phyloP scores from a whole-genome alignment of 2,329 filamentous ascomycete genomes.

The Dactylellina drechsleri region DNA sequence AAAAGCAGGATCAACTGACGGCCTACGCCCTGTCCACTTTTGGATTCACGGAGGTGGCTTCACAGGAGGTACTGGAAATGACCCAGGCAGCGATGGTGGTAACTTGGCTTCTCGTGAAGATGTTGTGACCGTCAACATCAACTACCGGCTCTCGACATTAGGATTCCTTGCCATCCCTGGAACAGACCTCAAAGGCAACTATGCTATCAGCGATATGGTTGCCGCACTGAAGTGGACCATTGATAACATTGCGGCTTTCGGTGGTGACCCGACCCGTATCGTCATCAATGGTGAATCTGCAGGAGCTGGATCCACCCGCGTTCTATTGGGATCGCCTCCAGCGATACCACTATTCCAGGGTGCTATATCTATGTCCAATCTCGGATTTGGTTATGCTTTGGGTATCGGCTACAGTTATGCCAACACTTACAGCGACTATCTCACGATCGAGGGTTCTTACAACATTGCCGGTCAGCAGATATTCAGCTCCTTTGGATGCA shows the following conservation, averaged over 20 bases:
- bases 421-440: slow-evolving; percentile 70
- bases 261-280: slow-evolving; percentile 57
- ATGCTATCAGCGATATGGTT: slow-evolving; percentile 57
- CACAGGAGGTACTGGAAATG: slow-evolving; percentile 64
- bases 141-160: slow-evolving; percentile 70
- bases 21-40: slow-evolving; percentile 65
- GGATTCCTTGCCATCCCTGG: slow-evolving; percentile 70
- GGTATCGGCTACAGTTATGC: slow-evolving; percentile 69
- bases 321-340: slow-evolving; percentile 67
- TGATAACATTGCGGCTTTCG: slow-evolving; percentile 56
- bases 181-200: slow-evolving; percentile 66
- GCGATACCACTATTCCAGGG: slow-evolving; percentile 65
- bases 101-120: slow-evolving; percentile 70
- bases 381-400: slow-evolving; percentile 69
- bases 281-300: slow-evolving; percentile 58
- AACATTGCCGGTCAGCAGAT: slow-evolving; percentile 66
- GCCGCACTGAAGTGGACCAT: slow-evolving; percentile 58
- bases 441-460: slow-evolving; percentile 68
- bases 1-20: slow-evolving; percentile 57
- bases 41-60: slow-evolving; percentile 70
- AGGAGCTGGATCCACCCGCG: slow-evolving; percentile 67
- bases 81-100: slow-evolving; percentile 66
- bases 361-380: slow-evolving; percentile 66
- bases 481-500: slow-evolving; percentile 67
- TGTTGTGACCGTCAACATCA: slow-evolving; percentile 70